A percentile compares a stretch with the other conserved stretches of the same genome.
These are phyloP conservation scores for Cocos nucifera DNA, from an alignment of 176 grass and related monocot genomes.

Conservation along the genomic window DNA sequence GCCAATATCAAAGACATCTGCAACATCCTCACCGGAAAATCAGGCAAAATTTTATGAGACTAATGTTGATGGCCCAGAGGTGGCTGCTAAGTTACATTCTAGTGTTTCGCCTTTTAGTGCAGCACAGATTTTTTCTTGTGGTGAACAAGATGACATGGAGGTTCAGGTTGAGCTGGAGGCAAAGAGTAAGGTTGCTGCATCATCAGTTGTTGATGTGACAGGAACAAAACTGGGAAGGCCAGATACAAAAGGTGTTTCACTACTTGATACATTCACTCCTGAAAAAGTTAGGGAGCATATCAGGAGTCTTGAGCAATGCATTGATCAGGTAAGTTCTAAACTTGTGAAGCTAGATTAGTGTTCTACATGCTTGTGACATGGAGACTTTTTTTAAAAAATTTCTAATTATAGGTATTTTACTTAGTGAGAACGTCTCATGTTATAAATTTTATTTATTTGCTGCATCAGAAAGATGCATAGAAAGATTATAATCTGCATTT, in stretches of 20 bases:
- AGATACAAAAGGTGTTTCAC: constrained; percentile 37
- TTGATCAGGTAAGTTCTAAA: constrained; percentile 34
- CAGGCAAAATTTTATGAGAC: constrained; percentile 6
- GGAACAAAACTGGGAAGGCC: constrained; percentile 11
- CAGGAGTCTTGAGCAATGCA: constrained; percentile 51
- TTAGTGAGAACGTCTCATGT: no score
- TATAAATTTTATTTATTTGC: no score
- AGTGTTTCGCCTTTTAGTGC: not conserved
- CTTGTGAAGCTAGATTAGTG: not conserved
- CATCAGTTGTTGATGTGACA: constrained; percentile 9
- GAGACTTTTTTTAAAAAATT: no score
- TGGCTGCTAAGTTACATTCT: not conserved
- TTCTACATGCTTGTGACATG: not conserved
- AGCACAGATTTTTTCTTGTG: not conserved
- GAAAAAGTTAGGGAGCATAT: constrained; percentile 63
- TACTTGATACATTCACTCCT: constrained; percentile 69
- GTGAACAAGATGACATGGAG: not conserved
- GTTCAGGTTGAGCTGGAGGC: constrained; percentile 7
- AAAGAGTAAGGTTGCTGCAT: constrained; percentile 5
- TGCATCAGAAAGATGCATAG: no score
- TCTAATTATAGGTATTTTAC: no score
- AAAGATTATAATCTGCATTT: no score
- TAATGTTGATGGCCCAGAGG: not conserved
- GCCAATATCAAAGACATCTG: not conserved
- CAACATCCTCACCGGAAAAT: constrained; percentile 15